These are phyloP conservation scores for Manihot esculenta DNA, from an alignment of 441 rosid species.

Conservation along the genomic window DNA sequence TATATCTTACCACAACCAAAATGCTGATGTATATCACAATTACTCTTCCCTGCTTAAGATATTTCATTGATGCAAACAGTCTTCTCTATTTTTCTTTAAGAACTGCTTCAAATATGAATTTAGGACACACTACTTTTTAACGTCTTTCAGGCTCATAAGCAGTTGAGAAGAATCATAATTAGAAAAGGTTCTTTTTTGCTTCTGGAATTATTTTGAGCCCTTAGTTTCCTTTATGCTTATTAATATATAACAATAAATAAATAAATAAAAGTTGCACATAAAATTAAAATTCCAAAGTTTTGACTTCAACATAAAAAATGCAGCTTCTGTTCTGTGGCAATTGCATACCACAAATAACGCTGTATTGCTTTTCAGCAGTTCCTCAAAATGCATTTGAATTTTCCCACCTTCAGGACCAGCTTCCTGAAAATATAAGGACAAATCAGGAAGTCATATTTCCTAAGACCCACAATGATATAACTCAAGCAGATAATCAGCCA, in stretches of 20 bases:
- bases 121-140: not conserved
- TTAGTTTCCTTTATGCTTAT: not conserved
- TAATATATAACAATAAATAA: not conserved
- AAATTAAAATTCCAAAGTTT: not conserved
- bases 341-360: constrained; percentile 78
- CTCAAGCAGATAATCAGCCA: not conserved
- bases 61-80: not conserved
- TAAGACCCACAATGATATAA: not conserved
- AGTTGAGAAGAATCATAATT: not conserved
- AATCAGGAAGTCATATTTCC: constrained; percentile 12
- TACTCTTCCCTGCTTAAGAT: not conserved
- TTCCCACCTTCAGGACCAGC: constrained; percentile 97
- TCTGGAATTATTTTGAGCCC: not conserved
- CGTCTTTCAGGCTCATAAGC: not conserved
- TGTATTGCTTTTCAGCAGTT: constrained; percentile 86
- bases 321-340: constrained; percentile 1
- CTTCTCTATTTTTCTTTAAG: not conserved
- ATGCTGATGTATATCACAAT: not conserved
- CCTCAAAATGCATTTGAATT: constrained; percentile 92
- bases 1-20: not conserved
- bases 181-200: not conserved
- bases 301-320: not conserved
- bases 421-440: constrained; percentile 54
- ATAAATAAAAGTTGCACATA: not conserved
- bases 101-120: not conserved